Percentiles rank a stretch among this genome's conserved stretches.
phyloP scores from a whole-genome alignment of 1,284 basidiomycete genomes.

The Cryptococcus hybrid region DNA sequence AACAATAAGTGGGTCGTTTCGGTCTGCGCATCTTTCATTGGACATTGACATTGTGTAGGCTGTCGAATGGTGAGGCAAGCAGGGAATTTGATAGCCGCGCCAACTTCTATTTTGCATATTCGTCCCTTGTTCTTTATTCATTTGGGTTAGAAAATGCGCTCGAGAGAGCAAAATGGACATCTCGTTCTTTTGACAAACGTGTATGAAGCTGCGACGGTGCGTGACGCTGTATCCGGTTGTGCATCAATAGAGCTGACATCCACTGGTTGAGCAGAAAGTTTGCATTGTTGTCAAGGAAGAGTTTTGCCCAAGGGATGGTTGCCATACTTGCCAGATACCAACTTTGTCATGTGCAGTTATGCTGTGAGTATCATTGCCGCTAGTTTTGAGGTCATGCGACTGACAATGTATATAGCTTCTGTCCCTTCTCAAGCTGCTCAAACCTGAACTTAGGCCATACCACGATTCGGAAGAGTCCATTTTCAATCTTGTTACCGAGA shows the following conservation, averaged over 20 bases:
- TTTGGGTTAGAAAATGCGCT: constrained; percentile 93
- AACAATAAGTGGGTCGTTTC: constrained; percentile 19
- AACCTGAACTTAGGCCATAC: constrained; percentile 46
- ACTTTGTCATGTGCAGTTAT: constrained; percentile 88
- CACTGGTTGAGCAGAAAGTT: constrained; percentile 17
- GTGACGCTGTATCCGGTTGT: not conserved
- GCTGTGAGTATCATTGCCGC: constrained; percentile 26
- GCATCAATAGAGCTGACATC: not conserved
- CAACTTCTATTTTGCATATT: constrained; percentile 79
- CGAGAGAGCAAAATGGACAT: constrained; percentile 60
- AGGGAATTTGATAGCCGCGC: constrained; percentile 38
- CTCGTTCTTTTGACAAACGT: constrained; percentile 83
- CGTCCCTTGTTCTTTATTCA: constrained; percentile 83
- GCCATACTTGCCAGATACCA: constrained; percentile 84
- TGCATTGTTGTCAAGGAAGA: constrained; percentile 57
- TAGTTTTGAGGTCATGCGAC: not conserved
- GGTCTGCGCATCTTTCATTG: constrained; percentile 11
- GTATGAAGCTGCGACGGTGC: constrained; percentile 63
- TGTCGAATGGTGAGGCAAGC: not conserved
- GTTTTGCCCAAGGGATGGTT: constrained; percentile 73
- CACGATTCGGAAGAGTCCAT: constrained; percentile 41
- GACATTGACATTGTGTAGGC: not conserved
- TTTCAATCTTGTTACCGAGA: constrained; percentile 54
- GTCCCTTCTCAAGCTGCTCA: constrained; percentile 75
- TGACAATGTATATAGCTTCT: constrained; percentile 58